Percentiles rank a stretch among this genome's conserved stretches.
These are phyloP conservation scores for Irpex lacteus DNA, from an alignment of 1,284 basidiomycete species.

Conservation along the genomic window DNA sequence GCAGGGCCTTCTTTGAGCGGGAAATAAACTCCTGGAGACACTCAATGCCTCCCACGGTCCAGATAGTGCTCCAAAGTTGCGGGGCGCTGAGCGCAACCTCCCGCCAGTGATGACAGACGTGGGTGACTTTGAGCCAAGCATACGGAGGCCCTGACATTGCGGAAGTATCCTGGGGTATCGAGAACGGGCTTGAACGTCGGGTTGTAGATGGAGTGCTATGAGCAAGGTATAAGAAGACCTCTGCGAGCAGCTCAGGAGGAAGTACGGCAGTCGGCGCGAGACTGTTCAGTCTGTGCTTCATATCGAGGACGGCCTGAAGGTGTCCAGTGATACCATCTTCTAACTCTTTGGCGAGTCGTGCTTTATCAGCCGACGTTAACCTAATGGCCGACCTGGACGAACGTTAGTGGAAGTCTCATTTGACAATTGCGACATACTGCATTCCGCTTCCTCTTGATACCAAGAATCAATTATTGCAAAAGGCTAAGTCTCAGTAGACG, in stretches of 20 bases:
- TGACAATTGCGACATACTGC: too few relatives aligned
- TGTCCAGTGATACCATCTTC: not conserved
- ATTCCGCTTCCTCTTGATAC: too few relatives aligned
- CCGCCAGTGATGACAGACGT: constrained; percentile 14
- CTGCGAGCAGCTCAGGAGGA: not conserved
- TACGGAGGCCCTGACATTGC: not conserved
- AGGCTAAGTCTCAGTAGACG: too few relatives aligned
- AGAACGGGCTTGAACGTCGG: not conserved
- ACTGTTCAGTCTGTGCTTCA: not conserved
- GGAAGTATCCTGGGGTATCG: not conserved
- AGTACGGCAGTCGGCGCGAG: not conserved
- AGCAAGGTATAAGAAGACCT: not conserved
- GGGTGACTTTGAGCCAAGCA: constrained; percentile 7
- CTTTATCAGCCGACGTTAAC: too few relatives aligned
- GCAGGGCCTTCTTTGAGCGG: constrained; percentile 5
- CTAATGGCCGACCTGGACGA: too few relatives aligned
- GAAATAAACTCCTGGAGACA: not conserved
- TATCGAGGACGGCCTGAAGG: not conserved
- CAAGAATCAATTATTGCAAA: too few relatives aligned
- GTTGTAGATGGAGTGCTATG: not conserved
- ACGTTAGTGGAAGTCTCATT: too few relatives aligned
- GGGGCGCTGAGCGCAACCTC: constrained; percentile 8
- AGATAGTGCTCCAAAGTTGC: constrained; percentile 9
- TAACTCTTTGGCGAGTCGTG: too few relatives aligned
- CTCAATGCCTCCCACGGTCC: not conserved